Percentiles rank a stretch among this genome's conserved stretches.
phyloP scores from a whole-genome alignment of 768 basidiomycete genomes.

The Agrocybe pediades region DNA sequence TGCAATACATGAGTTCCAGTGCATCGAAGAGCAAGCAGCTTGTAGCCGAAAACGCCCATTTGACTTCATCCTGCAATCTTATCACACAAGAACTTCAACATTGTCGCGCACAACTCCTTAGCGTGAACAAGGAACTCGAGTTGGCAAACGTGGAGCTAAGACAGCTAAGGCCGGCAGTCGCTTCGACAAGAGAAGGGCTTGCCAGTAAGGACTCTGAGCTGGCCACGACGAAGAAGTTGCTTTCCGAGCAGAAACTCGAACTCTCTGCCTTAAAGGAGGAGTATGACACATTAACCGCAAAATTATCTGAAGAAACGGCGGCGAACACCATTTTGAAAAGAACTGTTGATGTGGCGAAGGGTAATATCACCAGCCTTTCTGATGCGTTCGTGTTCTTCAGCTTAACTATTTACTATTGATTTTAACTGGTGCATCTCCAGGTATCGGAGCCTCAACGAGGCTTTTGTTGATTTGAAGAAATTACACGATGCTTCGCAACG shows the following conservation, averaged over 20 bases:
- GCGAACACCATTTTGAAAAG: slow-evolving; percentile 14
- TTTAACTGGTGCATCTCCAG: slow-evolving; percentile 4
- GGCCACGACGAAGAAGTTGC: slow-evolving; percentile 1
- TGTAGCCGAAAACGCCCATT: slow-evolving; percentile 9
- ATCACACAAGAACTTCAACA: slow-evolving; percentile 13
- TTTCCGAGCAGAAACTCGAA: slow-evolving; percentile 13
- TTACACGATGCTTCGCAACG: slow-evolving; percentile 11
- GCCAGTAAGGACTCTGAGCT: slow-evolving; percentile 13
- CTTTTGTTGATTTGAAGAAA: slow-evolving; percentile 20
- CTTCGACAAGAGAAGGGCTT: slow-evolving; percentile 10
- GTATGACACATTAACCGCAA: slow-evolving; percentile 4
- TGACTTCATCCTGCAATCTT: slow-evolving; percentile 7
- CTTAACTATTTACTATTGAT: not conserved
- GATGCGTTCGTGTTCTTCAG: slow-evolving; percentile 4
- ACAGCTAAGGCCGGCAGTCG: slow-evolving; percentile 6
- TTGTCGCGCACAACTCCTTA: slow-evolving; percentile 9
- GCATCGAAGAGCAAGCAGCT: slow-evolving; percentile 5
- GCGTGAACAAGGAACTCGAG: slow-evolving; percentile 1
- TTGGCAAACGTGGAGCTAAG: slow-evolving; percentile 11
- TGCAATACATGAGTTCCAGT: slow-evolving; percentile 1
- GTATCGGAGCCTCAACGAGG: slow-evolving; percentile 9
- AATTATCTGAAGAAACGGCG: slow-evolving; percentile 3
- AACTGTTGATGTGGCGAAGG: slow-evolving; percentile 8
- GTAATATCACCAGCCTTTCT: slow-evolving; percentile 7
- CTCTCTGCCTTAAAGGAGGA: slow-evolving; percentile 4